Evolutionary conservation across 139 green algal genomes (phyloP), one percentile per base, ranked within the genome.

Genomic region (Picochlorum sp.): DNA sequence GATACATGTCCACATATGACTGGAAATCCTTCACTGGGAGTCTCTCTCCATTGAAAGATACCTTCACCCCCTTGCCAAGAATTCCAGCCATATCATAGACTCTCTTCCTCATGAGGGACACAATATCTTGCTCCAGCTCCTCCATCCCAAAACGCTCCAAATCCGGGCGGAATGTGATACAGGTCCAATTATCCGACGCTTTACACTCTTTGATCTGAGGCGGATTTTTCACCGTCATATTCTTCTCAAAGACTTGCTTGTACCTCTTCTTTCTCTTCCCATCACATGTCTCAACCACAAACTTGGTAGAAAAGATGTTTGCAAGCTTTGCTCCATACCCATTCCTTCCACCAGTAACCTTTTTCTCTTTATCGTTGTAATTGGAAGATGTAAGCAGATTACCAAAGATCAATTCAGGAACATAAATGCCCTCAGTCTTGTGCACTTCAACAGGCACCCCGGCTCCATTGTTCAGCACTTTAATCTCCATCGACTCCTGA

Each of bases 241-340:
- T 95, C 58, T 81, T 70, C 34, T 15, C 72, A 76, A 95, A 95
- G 1, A 72, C 54, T 83, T 98, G 94, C 45, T 81, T 79, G 84
- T 98, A 99, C 31, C 79, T 77, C n/a, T 74, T 72, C 51, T 84
- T 50, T 4, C 91, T 79, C 41, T 77, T 79, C 38, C 92, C 90
- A 65, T 99, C 94, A 37, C 80, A 89, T 1, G 94, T 98, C 79
- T 99, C 94, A 8, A 99, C 74, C 13, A 86, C 69, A 60, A 99
- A 99, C 69, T 96, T 85, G 0, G 77, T 96, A 24, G 92, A 98
- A 78, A 98, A 99, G 68, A 99, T 99, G 86, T 99, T 99, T 58
- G 94, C 85, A 24, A 99, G 84, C 84, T 99, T 99, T 57, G 94
- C 92, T 31, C 94, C 94, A 63, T 97, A 99, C 14, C 94, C 94